Evolutionary conservation across 2,329 filamentous ascomycete species (phyloP).

Genomic region (Xylariomycetidae sp.): DNA sequence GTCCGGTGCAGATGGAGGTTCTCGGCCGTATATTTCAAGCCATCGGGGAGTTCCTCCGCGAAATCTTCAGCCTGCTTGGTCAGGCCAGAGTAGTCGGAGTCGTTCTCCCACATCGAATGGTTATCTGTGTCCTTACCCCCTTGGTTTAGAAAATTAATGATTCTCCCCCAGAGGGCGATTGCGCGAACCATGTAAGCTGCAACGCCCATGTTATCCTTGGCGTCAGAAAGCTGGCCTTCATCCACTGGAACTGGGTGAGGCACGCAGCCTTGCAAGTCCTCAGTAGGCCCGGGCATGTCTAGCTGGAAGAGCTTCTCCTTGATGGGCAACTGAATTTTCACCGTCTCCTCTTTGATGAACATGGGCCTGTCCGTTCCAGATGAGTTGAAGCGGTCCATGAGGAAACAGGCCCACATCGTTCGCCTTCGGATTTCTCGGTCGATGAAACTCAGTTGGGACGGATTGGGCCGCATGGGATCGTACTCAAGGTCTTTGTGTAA

Average conservation of each 20-base stretch:
- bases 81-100: conserved; percentile 70
- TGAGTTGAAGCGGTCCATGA: conserved; percentile 97
- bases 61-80: conserved; percentile 67
- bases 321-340: conserved; percentile 85
- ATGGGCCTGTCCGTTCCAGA: conserved; percentile 89
- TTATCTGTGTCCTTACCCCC: conserved; percentile 76
- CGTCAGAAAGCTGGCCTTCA: conserved; percentile 58
- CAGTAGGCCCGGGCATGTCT: conserved; percentile 83
- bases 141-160: conserved; percentile 85
- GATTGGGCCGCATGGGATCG: conserved; percentile 63
- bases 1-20: conserved; percentile 81
- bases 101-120: conserved; percentile 71
- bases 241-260: conserved; percentile 56
- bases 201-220: conserved; percentile 85
- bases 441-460: conserved; percentile 72
- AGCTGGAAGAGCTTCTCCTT: conserved; percentile 86
- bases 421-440: conserved; percentile 88
- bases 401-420: conserved; percentile 96
- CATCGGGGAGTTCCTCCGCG: conserved; percentile 59
- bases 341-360: conserved; percentile 82
- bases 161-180: conserved; percentile 82
- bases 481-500: conserved; percentile 86
- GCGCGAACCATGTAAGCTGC: conserved; percentile 83
- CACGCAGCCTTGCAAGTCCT: conserved; percentile 69
- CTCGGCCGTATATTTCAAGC: conserved; percentile 68